These are phyloP conservation scores for Arthrobotrys entomopaga DNA, from an alignment of 2,329 filamentous ascomycete species.

Conservation along the genomic window DNA sequence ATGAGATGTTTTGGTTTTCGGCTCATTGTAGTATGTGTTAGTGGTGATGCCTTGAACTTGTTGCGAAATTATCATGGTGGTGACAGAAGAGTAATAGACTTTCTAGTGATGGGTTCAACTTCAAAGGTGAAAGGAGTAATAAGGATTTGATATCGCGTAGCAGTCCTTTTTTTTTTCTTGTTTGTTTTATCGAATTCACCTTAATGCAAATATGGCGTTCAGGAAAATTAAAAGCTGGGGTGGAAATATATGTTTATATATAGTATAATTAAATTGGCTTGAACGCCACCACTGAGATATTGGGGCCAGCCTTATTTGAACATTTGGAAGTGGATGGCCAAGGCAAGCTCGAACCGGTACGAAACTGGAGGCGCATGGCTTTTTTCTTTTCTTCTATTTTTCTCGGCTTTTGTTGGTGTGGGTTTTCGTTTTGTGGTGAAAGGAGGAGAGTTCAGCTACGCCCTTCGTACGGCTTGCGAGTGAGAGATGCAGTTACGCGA, in stretches of 20 bases:
- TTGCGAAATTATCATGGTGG: constrained; percentile 45
- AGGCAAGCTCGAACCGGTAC: constrained; percentile 11
- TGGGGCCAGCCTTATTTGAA: constrained; percentile 21
- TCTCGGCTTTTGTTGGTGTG: constrained; percentile 7
- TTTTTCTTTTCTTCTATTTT: constrained; percentile 2
- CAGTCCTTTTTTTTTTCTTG: not conserved
- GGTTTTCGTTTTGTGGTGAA: constrained; percentile 7
- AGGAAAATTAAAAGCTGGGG: constrained; percentile 39
- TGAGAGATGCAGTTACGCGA: constrained; percentile 55
- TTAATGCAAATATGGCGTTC: constrained; percentile 7
- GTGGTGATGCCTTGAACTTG: constrained; percentile 23
- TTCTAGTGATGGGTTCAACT: not conserved
- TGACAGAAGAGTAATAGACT: not conserved
- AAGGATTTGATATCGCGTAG: not conserved
- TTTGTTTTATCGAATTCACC: constrained; percentile 31
- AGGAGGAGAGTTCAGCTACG: constrained; percentile 16
- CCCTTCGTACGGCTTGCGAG: constrained; percentile 49
- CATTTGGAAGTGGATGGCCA: constrained; percentile 2
- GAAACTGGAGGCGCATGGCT: constrained; percentile 55
- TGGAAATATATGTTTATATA: constrained; percentile 35
- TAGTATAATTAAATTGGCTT: constrained; percentile 30
- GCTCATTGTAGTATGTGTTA: constrained; percentile 32
- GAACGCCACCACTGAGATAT: constrained; percentile 52
- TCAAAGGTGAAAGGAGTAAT: not conserved
- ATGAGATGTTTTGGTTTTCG: constrained; percentile 16